Evolutionary conservation across 306 rosid genomes (phyloP).

Genomic region (Castanea crenata): DNA sequence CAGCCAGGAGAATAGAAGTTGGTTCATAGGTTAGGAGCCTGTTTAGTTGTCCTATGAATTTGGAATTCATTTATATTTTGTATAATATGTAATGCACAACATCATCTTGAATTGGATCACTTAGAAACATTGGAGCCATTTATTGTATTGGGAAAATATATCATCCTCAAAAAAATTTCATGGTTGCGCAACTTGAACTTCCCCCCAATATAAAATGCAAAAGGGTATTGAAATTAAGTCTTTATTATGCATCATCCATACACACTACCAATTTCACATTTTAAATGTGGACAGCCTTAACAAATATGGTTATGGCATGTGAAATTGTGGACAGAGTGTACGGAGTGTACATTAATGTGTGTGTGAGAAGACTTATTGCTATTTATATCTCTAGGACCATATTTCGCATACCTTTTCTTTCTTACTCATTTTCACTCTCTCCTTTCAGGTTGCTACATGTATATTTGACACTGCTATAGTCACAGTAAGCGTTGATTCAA

Average conservation of each 20-base stretch:
- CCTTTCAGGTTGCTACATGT: conserved; percentile 52
- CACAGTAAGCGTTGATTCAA: conserved; percentile 51
- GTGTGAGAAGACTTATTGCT: too few relatives aligned
- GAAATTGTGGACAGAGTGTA: too few relatives aligned
- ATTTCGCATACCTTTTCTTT: conserved; percentile 19
- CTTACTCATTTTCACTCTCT: conserved; percentile 5
- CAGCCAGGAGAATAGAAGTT: not conserved
- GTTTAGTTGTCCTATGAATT: not conserved
- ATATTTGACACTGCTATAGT: conserved; percentile 49
- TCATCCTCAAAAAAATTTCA: not conserved
- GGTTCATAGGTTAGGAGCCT: not conserved
- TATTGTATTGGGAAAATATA: not conserved
- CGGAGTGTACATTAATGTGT: too few relatives aligned
- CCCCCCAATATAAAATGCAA: too few relatives aligned
- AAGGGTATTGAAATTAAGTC: too few relatives aligned
- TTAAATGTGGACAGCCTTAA: too few relatives aligned
- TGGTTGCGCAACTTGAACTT: too few relatives aligned
- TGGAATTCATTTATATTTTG: not conserved
- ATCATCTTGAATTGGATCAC: not conserved
- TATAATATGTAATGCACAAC: not conserved
- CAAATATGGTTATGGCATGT: too few relatives aligned
- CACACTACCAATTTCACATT: too few relatives aligned
- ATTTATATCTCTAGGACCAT: conserved; percentile 10
- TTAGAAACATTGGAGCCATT: not conserved
- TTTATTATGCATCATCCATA: too few relatives aligned